Evolutionary conservation across 2,329 filamentous ascomycete genomes (phyloP).

Genomic region (Tolypocladium guangdongense): DNA sequence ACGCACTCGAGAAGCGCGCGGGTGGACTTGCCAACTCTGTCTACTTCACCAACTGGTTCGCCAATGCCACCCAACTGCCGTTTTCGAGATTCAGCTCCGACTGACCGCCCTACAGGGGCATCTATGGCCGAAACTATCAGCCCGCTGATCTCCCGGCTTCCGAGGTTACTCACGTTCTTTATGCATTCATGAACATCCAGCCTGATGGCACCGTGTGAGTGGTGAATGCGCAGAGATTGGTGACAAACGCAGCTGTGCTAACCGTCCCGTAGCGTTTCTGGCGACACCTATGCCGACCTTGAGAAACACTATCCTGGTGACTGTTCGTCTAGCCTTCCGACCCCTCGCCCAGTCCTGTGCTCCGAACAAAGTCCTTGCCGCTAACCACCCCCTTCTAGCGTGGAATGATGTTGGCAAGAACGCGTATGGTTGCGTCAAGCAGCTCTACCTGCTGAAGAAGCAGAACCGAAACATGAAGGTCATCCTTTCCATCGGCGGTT

Average conservation of each 20-base stretch:
- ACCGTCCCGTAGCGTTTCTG: conserved; percentile 39
- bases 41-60: conserved; percentile 39
- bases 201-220: conserved; percentile 60
- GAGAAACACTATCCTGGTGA: conserved; percentile 65
- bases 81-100: neutral
- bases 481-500: conserved; percentile 73
- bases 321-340: conserved; percentile 26
- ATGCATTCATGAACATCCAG: conserved; percentile 67
- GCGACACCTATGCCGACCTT: conserved; percentile 57
- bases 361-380: neutral
- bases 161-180: conserved; percentile 68
- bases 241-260: neutral
- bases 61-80: neutral
- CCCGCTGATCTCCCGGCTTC: conserved; percentile 58
- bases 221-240: neutral
- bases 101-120: conserved; percentile 37
- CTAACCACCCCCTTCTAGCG: conserved; percentile 13
- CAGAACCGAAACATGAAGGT: conserved; percentile 66
- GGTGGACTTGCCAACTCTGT: conserved; percentile 25
- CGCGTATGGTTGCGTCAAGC: conserved; percentile 71
- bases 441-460: conserved; percentile 69
- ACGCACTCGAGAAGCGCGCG: conserved; percentile 9
- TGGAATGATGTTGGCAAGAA: conserved; percentile 59
- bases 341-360: neutral
- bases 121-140: conserved; percentile 65